Evolutionary conservation across 805 yeast species (phyloP), one percentile per base, ranked within the genome.

Genomic region (Metschnikowia kunwiensis): DNA sequence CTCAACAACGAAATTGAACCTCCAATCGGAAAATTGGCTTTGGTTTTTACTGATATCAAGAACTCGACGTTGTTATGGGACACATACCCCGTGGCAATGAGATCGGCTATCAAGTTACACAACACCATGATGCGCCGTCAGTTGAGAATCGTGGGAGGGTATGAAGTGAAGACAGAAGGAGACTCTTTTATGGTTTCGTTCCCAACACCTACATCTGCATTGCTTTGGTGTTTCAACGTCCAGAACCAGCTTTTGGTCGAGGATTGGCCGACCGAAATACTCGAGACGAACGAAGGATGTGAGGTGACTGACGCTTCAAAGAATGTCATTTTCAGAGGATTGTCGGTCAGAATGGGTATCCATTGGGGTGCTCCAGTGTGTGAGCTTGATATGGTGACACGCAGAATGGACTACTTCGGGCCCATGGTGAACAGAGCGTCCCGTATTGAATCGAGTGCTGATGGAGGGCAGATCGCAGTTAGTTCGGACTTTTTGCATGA

Each of bases 361-460:
- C 97, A 93, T 60, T 93, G 97, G 95, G 99, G 99, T 45, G 72
- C 83, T 1, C 97, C 99, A 0, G 97, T 91, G 27, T 86, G 95
- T 53, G 99, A 93, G 59, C 76, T 83, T 6, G 99, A 93, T 65
- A 82, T 91, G 42, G 89, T 89, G 36, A 93, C 98, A 0, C 78
- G 88, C 49, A 79, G 99, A 67, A 93, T 93, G 98, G 99, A 93
- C 63, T 93, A 93, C 61, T 84, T 93, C 51, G 99, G 99, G 0
- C 98, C 99, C 0, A 89, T 93, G 88, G 99, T 93, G 21, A 93
- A 93, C 54, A 74, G 96, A 34, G 86, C 99, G 1, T 82, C 97
- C 1, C 74, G 99, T 52, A 91, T 93, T 17, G 82, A 89, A 55
- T 85, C 95, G 6, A 84, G 86, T 33, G 99, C 98, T 0, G 96